Evolutionary conservation across 768 basidiomycete genomes (phyloP), one percentile per base, ranked within the genome.

Genomic region (Guyanaporus albipodus): DNA sequence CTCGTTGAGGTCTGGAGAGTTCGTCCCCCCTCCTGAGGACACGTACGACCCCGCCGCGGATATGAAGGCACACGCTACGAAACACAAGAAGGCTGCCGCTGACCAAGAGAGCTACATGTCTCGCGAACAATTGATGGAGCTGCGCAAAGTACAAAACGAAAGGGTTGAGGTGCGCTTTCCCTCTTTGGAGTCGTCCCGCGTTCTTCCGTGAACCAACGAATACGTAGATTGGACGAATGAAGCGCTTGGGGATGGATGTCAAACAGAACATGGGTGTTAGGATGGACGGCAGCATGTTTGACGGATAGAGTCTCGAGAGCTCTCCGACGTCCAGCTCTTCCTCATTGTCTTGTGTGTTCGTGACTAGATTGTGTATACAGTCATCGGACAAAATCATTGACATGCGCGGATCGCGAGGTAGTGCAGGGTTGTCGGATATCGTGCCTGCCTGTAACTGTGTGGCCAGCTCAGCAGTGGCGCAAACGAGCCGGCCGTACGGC

Each of bases 11-110:
- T 75, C 82, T n/a, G 93, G 93, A 31, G 91, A 88, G 55, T 85
- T 79, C 42, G 67, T 91, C 8, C 86, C 89, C 0, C 83, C 85
- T 7, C 55, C 78, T 4, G 79, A 84, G 45, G 83, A 85, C 58
- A 59, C 68, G 11, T 96, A 96, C 64, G 88, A 96, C 63, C 80
- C 87, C n/a, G 71, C 77, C 32, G 87, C 83, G 46, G 93, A 96
- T 64, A 70, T 94, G 77, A 84, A 79, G 54, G 87, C 86, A 15
- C 80, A 90, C 50, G 75, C 73, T 19, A 78, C 76, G 45, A 75
- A 76, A 21, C 82, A 91, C 58, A 91, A 87, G 73, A 83, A 83
- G 61, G 73, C 80, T 14, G 55, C 67, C 4, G 70, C 72, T 17
- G 87, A 90, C 59, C 73, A 76, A 29, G 89, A 93, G 14, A 83